Percentiles rank a stretch among this genome's conserved stretches.
Evolutionary conservation across 148 eudicot genomes (phyloP).

Genomic region (Vaccinium vitisidaea): DNA sequence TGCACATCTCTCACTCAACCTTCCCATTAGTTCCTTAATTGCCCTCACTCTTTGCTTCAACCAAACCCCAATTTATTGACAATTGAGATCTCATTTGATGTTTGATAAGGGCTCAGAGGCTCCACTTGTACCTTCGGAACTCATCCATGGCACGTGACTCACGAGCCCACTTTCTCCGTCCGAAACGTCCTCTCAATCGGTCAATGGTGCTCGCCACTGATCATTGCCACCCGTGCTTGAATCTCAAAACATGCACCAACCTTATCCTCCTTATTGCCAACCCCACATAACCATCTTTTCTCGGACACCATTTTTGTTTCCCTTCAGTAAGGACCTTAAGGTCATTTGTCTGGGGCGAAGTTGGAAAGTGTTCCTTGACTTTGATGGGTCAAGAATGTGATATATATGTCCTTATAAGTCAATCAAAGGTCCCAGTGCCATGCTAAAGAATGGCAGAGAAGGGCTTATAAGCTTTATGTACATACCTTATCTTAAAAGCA

Average conservation of each 20-base stretch:
- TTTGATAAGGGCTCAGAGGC: slow-evolving; percentile 5
- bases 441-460: slow-evolving; percentile 17
- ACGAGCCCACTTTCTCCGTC: neutral
- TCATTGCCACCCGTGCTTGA: neutral
- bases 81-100: neutral
- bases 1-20: slow-evolving; percentile 33
- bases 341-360: neutral
- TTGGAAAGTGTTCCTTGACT: neutral
- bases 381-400: neutral
- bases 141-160: slow-evolving; percentile 7
- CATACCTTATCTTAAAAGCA: slow-evolving; percentile 8
- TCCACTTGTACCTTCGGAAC: slow-evolving; percentile 10
- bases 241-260: slow-evolving; percentile 7
- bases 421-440: slow-evolving; percentile 19
- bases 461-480: neutral
- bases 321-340: neutral
- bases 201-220: neutral
- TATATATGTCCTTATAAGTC: slow-evolving; percentile 11
- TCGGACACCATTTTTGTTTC: slow-evolving; percentile 2
- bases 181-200: neutral
- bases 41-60: neutral
- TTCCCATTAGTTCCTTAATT: slow-evolving; percentile 13
- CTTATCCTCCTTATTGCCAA: slow-evolving; percentile 14
- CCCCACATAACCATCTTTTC: slow-evolving; percentile 15
- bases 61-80: slow-evolving; percentile 8